Base-by-base conservation (phyloP, 176 grass and related monocot species). In the Thinopyrum elongatum region DNA sequence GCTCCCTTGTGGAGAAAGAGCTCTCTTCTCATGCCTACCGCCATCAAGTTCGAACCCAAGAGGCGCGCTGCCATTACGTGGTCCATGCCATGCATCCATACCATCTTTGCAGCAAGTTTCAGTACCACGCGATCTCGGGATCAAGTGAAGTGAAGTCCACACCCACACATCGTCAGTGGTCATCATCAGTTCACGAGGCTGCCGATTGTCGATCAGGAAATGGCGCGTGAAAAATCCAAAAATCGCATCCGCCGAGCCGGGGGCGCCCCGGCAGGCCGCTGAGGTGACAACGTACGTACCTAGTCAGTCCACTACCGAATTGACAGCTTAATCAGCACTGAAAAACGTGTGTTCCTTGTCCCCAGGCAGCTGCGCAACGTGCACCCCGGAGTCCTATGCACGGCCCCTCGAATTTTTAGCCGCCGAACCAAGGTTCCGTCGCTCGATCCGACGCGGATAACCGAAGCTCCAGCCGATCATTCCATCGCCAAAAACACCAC, bases 371-470 rank as follows among this genome's bases (percentile, higher is more conserved):
- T 0, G 19, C 29, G 13, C 65, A 30, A 34, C 26, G 36, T 55
- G 26, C 72, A 10, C 29, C 60, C 70, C 72, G 2, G 47, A 60
- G 68, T 36, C 47, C 70, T 10, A 23, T 81, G 78, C 22, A 58
- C 41, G 81, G 41, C 5, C 25, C 70, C 70, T 13, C 4, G 1
- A 36, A 42, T 21, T 29, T 30, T 41, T 1, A 74, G 38, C 81
- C 55, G 69, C 81, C 21, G 15, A 76, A 64, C 70, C 16, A 33
- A 85, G 25, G 65, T 23, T 72, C 2, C 14, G 31, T 29, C 69
- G 66, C 67, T 75, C 59, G 81, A 91, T 84, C 89, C 85, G 61
- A 87, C 73, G 84, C 65, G 80, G 89, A 73, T 86, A 68, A 80
- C 22, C 62, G 2, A 19, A n/a, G 22, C 16, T 27, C 49, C 67